Evolutionary conservation across 1,284 basidiomycete species (phyloP), one percentile per base, ranked within the genome.

Genomic region (Tylopilus sp.): DNA sequence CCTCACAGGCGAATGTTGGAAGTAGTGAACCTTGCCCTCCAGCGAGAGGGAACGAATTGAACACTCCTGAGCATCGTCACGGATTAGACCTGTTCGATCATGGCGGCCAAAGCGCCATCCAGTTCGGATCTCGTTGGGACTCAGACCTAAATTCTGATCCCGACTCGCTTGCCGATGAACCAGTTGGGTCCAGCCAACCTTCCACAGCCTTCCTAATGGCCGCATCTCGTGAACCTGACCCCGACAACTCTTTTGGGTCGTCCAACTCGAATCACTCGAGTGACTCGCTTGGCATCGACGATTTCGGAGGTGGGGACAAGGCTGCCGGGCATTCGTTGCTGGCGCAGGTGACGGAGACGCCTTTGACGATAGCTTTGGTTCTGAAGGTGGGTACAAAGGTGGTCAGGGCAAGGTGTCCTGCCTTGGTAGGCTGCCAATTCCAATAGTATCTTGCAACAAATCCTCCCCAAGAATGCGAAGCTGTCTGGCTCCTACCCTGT

Each of bases 191-290:
- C 7, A 84, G 81, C 10, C 84, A 87, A 64, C 89, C 89, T 1
- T 88, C 87, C 7, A 85, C 86, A 4, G 87, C 87, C 1, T 89
- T 90, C 74, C 77, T 89, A 10, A 87, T 88, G 83, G 86, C 85
- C 1, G 76, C 80, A 9, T 73, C 75, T 10, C 75, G 75, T 6
- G 69, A 74, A 51, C 62, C 65, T 39, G 74, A 26, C n/a, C 74
- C 78, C 22, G 83, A 86, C 53, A 88, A 90, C 67, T 90, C 88
- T 0, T 86, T 90, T 65, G 87, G 82, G 38, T 87, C 84, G 60
- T 80, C 77, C 18, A 77, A 29, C 29, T 29, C 29, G 29, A 29
- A 80, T 61, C 84, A 83, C 54, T 87, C 85, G 2, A 80, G 77
- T 24, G 87, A 87, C 64, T 87, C 85, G 9, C 73, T 87, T 51